Conservation (phyloP, 140 eudicot genomes). For the Bidens hawaiensis region DNA sequence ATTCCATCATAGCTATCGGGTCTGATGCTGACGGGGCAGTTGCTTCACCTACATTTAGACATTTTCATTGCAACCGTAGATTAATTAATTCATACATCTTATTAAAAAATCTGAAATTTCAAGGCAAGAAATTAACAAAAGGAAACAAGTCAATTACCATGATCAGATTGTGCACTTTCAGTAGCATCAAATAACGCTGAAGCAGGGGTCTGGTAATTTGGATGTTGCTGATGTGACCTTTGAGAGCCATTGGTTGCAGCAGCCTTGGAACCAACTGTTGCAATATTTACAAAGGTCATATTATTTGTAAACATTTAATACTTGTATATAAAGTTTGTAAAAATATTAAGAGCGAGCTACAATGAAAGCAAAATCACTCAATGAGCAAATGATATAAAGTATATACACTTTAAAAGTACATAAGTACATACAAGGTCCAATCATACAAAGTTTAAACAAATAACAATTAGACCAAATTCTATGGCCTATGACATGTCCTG, state of each 20-base stretch:
- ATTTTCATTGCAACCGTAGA: background rate
- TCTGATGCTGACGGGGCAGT: slow-evolving; percentile 51
- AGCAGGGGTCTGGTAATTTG: slow-evolving; percentile 71
- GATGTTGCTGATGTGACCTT: slow-evolving; percentile 40
- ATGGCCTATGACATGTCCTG: background rate
- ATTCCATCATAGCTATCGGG: slow-evolving; percentile 91
- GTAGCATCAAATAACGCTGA: slow-evolving; percentile 72
- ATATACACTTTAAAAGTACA: background rate
- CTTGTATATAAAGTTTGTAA: background rate
- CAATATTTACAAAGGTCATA: background rate
- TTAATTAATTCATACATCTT: background rate
- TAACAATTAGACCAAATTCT: background rate
- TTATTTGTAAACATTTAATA: slow-evolving; percentile 1
- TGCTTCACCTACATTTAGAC: slow-evolving; percentile 48
- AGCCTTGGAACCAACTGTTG: slow-evolving; percentile 36
- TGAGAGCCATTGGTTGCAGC: slow-evolving; percentile 32
- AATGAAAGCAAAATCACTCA: background rate
- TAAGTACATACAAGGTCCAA: background rate
- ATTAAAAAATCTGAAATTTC: background rate
- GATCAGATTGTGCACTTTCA: slow-evolving; percentile 46
- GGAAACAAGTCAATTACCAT: slow-evolving; percentile 22
- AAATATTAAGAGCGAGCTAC: background rate
- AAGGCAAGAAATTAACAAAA: slow-evolving; percentile 8
- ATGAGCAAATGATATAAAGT: slow-evolving; percentile 1
- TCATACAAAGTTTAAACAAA: background rate